These are phyloP conservation scores for Wickerhamomyces sp. DNA, from an alignment of 1,139 yeast species.

Conservation along the genomic window DNA sequence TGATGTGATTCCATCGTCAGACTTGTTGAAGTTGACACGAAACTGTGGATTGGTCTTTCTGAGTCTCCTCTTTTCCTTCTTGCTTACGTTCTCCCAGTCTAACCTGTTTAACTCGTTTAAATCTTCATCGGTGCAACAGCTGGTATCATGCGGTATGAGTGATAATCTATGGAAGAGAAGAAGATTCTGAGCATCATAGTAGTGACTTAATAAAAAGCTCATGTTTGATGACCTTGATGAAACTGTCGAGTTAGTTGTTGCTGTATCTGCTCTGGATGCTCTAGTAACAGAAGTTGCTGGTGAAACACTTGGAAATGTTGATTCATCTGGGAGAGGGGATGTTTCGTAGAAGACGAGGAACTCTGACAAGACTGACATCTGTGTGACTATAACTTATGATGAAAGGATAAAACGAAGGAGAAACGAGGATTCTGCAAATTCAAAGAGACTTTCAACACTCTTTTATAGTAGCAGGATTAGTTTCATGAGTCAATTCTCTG, in stretches of 20 bases:
- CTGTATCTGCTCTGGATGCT: too few relatives aligned
- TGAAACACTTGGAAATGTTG: not conserved
- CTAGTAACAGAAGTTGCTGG: too few relatives aligned
- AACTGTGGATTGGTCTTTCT: not conserved
- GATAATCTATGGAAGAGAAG: not conserved
- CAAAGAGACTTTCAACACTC: not conserved
- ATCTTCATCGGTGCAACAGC: not conserved
- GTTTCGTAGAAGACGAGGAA: not conserved
- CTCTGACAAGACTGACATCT: not conserved
- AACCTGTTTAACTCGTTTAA: not conserved
- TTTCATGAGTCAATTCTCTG: too few relatives aligned
- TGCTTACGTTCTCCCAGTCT: not conserved
- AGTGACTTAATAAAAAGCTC: not conserved
- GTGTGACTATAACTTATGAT: too few relatives aligned
- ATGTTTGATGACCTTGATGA: not conserved
- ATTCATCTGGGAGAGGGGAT: not conserved
- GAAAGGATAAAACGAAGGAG: too few relatives aligned
- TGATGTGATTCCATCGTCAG: not conserved
- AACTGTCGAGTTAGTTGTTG: not conserved
- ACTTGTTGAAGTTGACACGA: not conserved
- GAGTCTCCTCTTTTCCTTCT: not conserved
- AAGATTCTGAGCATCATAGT: not conserved
- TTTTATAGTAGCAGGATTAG: too few relatives aligned
- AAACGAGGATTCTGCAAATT: too few relatives aligned
- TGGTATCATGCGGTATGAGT: not conserved